Conservation (phyloP, 441 rosid genomes). For the Populus hybrid region DNA sequence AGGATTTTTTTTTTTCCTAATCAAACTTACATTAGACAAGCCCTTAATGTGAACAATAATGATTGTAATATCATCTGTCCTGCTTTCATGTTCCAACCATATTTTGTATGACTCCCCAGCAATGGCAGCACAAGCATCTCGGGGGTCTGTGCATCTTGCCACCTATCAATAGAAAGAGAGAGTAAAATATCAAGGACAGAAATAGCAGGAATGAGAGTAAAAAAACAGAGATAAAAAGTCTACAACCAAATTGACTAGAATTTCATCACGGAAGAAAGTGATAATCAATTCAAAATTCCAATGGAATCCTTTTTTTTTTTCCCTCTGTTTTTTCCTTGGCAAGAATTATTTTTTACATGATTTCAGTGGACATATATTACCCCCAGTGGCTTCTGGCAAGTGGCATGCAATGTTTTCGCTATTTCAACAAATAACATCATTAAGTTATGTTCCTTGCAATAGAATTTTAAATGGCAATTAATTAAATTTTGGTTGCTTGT, state of each 20-base stretch:
- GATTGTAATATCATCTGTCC: constrained; percentile 96
- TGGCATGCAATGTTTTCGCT: background rate
- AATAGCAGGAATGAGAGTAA: constrained; percentile 3
- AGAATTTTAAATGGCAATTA: background rate
- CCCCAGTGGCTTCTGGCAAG: background rate
- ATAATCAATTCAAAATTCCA: background rate
- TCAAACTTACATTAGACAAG: constrained; percentile 44
- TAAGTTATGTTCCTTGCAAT: background rate
- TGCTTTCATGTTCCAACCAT: constrained; percentile 82
- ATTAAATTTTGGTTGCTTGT: background rate
- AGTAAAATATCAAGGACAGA: constrained; percentile 2
- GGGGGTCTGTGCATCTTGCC: constrained; percentile 63
- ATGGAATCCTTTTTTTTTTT: background rate
- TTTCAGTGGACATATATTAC: background rate
- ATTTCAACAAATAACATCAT: background rate
- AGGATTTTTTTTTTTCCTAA: background rate
- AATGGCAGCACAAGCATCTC: constrained; percentile 87
- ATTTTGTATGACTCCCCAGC: constrained; percentile 88
- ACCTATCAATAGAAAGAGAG: constrained; percentile 41
- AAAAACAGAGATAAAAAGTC: background rate
- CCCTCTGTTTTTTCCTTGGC: background rate
- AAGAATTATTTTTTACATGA: background rate
- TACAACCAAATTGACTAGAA: background rate
- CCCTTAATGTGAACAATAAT: constrained; percentile 64
- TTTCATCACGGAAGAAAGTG: background rate